These are phyloP conservation scores for Penicillium vulpinum DNA, from an alignment of 2,329 filamentous ascomycete genomes.

Conservation along the genomic window DNA sequence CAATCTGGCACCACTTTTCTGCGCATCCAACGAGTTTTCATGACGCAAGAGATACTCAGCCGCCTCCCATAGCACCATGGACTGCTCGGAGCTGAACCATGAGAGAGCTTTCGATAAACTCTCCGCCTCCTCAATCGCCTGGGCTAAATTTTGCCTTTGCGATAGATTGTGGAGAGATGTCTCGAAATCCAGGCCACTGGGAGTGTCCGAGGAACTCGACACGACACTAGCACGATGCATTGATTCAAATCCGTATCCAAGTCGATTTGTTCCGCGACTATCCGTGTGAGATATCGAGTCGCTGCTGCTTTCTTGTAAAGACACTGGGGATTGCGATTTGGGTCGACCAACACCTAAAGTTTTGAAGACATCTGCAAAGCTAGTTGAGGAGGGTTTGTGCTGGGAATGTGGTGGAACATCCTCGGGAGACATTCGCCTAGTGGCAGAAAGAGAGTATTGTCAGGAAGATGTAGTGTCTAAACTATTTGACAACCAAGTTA, in stretches of 20 bases:
- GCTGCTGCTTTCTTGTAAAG: conserved; percentile 31
- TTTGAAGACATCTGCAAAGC: conserved; percentile 46
- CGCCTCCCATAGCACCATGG: conserved; percentile 42
- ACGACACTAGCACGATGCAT: conserved; percentile 45
- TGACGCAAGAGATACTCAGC: conserved; percentile 40
- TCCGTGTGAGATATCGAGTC: conserved; percentile 35
- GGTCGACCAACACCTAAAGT: conserved; percentile 42
- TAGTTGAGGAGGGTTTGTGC: conserved; percentile 39
- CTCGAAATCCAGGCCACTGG: conserved; percentile 41
- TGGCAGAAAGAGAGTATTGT: conserved; percentile 10
- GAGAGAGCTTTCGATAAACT: conserved; percentile 33
- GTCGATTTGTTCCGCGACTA: conserved; percentile 34
- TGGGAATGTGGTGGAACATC: conserved; percentile 41
- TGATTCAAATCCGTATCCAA: conserved; percentile 39
- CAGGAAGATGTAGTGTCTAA: neutral
- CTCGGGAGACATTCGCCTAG: conserved; percentile 44
- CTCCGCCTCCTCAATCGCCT: conserved; percentile 43
- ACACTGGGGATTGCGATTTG: conserved; percentile 41
- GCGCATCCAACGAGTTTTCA: conserved; percentile 37
- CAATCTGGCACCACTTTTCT: conserved; percentile 36
- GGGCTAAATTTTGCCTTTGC: conserved; percentile 36
- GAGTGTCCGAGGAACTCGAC: conserved; percentile 41
- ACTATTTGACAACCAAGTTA: conserved; percentile 11
- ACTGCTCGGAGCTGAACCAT: conserved; percentile 43
- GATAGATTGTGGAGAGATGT: conserved; percentile 36